phyloP scores from a whole-genome alignment of 768 basidiomycete genomes.

The Naganishia friedmannii region DNA sequence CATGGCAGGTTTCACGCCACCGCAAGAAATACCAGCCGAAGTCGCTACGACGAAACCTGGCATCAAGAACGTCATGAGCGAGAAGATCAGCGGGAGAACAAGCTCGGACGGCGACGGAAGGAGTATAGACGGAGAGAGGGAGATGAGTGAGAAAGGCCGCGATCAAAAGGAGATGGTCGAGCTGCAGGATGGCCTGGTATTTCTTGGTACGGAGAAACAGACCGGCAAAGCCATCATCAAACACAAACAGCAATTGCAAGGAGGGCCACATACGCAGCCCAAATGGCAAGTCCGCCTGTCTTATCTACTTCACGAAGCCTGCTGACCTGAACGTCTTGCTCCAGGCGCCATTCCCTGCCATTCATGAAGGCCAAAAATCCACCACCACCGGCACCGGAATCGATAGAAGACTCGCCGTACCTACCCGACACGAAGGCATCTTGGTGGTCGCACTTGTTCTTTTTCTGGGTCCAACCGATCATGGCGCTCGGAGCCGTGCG shows the following conservation, averaged over 20 bases:
- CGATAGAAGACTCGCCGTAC: conserved; percentile 47
- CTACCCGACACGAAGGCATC: conserved; percentile 68
- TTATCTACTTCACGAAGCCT: background rate
- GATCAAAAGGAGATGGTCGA: conserved; percentile 19
- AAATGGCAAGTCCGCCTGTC: background rate
- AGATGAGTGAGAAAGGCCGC: background rate
- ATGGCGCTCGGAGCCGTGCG: conserved; percentile 72
- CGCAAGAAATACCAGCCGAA: background rate
- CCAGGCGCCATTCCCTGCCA: conserved; percentile 26
- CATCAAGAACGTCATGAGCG: background rate
- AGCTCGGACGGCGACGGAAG: background rate
- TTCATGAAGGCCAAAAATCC: conserved; percentile 47
- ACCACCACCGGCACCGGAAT: conserved; percentile 48
- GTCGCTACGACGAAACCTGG: no score
- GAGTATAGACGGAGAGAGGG: background rate
- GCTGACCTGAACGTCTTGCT: background rate
- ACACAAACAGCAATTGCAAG: conserved; percentile 6
- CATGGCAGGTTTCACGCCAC: background rate
- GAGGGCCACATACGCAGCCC: conserved; percentile 27
- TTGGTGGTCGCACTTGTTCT: conserved; percentile 63
- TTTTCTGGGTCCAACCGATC: conserved; percentile 71
- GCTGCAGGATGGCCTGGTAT: conserved; percentile 22
- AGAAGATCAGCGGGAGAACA: background rate
- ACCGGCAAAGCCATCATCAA: conserved; percentile 31
- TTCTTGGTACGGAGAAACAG: conserved; percentile 25